phyloP scores from a whole-genome alignment of 202 grass and related monocot species.

The Carex sylvatica region DNA sequence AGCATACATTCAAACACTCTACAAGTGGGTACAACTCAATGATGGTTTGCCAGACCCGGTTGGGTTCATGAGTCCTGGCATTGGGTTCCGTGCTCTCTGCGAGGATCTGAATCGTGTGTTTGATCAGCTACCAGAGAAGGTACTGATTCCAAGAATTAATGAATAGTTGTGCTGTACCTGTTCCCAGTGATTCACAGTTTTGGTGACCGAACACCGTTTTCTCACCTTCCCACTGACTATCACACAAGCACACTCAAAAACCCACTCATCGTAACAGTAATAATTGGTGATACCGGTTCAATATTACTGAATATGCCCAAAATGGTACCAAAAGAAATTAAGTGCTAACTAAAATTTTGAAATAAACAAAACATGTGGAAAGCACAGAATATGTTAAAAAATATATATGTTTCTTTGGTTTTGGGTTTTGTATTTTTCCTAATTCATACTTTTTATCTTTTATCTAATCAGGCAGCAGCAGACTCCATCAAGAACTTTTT shows the following conservation, averaged over 20 bases:
- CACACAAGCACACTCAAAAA: background rate
- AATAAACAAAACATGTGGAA: background rate
- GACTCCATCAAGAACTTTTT: slow-evolving; percentile 84
- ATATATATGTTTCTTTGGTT: background rate
- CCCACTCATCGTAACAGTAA: background rate
- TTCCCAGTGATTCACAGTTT: no score
- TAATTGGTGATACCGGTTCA: background rate
- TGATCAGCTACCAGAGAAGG: slow-evolving; percentile 71
- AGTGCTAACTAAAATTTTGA: background rate
- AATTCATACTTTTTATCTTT: background rate
- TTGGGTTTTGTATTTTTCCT: slow-evolving; percentile 22
- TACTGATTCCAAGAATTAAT: slow-evolving; percentile 24
- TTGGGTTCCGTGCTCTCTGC: slow-evolving; percentile 53
- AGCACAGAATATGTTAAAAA: background rate
- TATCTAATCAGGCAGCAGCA: slow-evolving; percentile 61
- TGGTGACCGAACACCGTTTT: no score
- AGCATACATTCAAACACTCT: slow-evolving; percentile 63
- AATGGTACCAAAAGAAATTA: background rate
- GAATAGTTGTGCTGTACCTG: background rate
- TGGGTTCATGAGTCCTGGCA: slow-evolving; percentile 53
- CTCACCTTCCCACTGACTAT: background rate
- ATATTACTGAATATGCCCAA: background rate
- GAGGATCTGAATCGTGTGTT: slow-evolving; percentile 67
- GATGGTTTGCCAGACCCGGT: slow-evolving; percentile 61
- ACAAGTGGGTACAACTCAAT: slow-evolving; percentile 81